Conservation (phyloP, 2,329 filamentous ascomycete species). For the Phoma sp. region DNA sequence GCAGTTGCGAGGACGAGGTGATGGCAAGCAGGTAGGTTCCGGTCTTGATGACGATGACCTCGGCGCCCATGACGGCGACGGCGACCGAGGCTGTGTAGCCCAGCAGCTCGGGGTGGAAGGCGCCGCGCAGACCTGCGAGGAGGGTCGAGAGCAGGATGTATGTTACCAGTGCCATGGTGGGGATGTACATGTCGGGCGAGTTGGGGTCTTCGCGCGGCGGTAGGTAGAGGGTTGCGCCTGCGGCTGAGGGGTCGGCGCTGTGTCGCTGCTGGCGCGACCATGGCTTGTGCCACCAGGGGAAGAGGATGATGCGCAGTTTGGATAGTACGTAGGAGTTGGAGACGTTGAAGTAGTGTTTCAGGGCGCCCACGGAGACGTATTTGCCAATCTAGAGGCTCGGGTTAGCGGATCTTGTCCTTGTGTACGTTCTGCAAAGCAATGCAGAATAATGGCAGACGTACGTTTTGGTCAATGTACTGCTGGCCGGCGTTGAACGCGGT, state of each 20-base stretch:
- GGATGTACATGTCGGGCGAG: slow-evolving; percentile 99
- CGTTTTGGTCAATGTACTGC: slow-evolving; percentile 94
- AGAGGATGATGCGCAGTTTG: slow-evolving; percentile 91
- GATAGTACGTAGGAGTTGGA: slow-evolving; percentile 95
- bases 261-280: slow-evolving; percentile 91
- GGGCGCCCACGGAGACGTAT: slow-evolving; percentile 88
- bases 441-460: slow-evolving; percentile 53
- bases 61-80: slow-evolving; percentile 80
- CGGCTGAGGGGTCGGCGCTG: slow-evolving; percentile 22
- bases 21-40: slow-evolving; percentile 94
- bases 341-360: slow-evolving; percentile 99
- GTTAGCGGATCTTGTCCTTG: neutral
- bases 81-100: slow-evolving; percentile 87
- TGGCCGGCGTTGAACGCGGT: slow-evolving; percentile 89
- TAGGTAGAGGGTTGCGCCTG: slow-evolving; percentile 62
- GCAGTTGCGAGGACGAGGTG: slow-evolving; percentile 88
- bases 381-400: slow-evolving; percentile 64
- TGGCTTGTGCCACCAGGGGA: slow-evolving; percentile 96
- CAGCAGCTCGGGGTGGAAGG: slow-evolving; percentile 92
- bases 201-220: slow-evolving; percentile 95
- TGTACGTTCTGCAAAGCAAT: too few species aligned
- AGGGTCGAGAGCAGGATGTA: slow-evolving; percentile 95
- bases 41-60: slow-evolving; percentile 88
- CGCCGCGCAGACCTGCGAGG: slow-evolving; percentile 84
- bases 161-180: slow-evolving; percentile 93